phyloP scores from a whole-genome alignment of 108 stramenopile species.

The Skeletonema costatum region DNA sequence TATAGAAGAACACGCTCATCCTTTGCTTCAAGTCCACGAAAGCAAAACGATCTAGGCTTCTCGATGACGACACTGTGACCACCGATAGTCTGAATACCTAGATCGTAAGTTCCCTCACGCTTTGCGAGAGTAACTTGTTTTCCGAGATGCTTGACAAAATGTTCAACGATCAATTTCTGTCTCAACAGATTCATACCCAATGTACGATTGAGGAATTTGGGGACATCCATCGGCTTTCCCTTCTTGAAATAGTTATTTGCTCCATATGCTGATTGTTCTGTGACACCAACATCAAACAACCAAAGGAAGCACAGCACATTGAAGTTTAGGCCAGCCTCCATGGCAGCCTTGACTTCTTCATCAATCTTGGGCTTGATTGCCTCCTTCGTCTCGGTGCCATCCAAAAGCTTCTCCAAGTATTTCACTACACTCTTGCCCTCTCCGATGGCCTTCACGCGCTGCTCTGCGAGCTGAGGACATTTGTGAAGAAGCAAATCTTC shows the following conservation, averaged over 20 bases:
- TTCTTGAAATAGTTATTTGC: background rate
- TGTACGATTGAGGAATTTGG: conserved; percentile 42
- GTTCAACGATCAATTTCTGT: conserved; percentile 32
- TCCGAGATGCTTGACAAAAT: conserved; percentile 39
- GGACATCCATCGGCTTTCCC: conserved; percentile 9
- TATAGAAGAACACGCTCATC: conserved; percentile 42
- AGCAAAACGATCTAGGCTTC: conserved; percentile 32
- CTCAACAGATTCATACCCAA: conserved; percentile 37
- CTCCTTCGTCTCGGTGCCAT: conserved; percentile 32
- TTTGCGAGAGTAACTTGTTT: conserved; percentile 22
- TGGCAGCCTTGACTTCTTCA: conserved; percentile 30
- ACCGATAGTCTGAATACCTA: conserved; percentile 28
- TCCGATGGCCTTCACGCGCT: conserved; percentile 31
- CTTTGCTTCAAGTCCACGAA: conserved; percentile 36
- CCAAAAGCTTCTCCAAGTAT: conserved; percentile 16
- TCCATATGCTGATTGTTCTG: background rate
- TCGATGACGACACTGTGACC: conserved; percentile 20
- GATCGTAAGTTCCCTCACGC: conserved; percentile 34
- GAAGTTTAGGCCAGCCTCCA: conserved; percentile 44
- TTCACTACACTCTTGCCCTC: conserved; percentile 27
- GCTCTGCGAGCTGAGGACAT: conserved; percentile 14
- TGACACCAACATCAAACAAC: conserved; percentile 44
- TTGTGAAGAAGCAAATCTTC: background rate
- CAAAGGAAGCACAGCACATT: conserved; percentile 20
- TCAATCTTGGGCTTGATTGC: conserved; percentile 38